These are phyloP conservation scores for Trichoderma lentiforme DNA, from an alignment of 2,329 filamentous ascomycete species.

Conservation along the genomic window DNA sequence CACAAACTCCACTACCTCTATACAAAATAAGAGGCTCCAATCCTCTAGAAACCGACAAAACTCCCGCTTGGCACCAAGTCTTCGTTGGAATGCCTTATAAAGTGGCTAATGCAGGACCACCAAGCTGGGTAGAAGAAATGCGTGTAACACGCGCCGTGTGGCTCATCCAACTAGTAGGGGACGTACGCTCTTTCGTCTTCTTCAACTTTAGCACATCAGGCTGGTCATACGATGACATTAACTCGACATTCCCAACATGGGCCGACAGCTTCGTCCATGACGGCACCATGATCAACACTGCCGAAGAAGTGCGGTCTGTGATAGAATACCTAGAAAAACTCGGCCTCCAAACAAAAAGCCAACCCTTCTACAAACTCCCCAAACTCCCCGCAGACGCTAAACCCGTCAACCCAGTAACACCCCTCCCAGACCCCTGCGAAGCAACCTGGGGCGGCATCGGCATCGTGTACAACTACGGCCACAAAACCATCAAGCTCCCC, in stretches of 20 bases:
- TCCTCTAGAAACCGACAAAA: neutral
- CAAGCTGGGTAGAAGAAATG: conserved; percentile 27
- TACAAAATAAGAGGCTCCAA: neutral
- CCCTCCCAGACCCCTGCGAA: neutral
- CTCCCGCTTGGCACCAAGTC: neutral
- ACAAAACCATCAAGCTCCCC: neutral
- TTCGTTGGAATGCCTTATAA: neutral
- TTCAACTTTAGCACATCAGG: neutral
- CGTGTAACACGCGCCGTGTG: conserved; percentile 24
- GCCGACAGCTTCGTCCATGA: neutral
- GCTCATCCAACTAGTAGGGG: conserved; percentile 21
- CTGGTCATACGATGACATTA: conserved; percentile 18
- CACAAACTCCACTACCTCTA: neutral
- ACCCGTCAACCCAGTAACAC: neutral
- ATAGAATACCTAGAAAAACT: neutral
- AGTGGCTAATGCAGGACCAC: conserved; percentile 15
- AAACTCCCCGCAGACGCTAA: neutral
- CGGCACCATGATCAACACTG: neutral
- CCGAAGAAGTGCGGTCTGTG: neutral
- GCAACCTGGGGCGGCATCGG: neutral
- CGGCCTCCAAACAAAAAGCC: neutral
- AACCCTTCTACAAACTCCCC: neutral
- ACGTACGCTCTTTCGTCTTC: conserved; percentile 4
- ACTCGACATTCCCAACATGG: neutral
- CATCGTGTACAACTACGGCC: neutral